Conservation (phyloP, 2,329 filamentous ascomycete species). For the Penicillium sp. region DNA sequence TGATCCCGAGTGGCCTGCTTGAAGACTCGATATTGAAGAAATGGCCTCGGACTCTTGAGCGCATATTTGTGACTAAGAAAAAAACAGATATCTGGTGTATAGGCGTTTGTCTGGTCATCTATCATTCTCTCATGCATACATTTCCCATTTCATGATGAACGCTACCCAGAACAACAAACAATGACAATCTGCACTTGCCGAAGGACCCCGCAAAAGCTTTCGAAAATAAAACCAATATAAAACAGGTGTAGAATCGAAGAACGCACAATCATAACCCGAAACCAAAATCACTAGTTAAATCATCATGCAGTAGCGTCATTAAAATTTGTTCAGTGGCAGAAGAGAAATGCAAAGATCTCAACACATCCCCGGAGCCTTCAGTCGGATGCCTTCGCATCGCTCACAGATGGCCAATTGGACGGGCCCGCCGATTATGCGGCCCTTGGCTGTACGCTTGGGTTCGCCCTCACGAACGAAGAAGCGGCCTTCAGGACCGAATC, state of each 20-base stretch:
- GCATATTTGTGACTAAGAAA: background rate
- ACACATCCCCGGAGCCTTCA: conserved; percentile 53
- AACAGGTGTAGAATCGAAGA: background rate
- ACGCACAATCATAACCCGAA: conserved; percentile 15
- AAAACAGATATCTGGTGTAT: conserved; percentile 11
- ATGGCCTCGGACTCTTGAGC: too few relatives aligned
- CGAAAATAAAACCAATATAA: conserved; percentile 5
- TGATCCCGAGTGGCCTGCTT: conserved; percentile 67
- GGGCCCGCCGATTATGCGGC: conserved; percentile 47
- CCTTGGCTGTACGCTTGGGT: conserved; percentile 45
- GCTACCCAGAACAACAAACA: conserved; percentile 6
- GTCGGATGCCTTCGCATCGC: conserved; percentile 58
- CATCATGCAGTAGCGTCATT: conserved; percentile 11
- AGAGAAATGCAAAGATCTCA: conserved; percentile 8
- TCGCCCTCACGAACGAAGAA: conserved; percentile 61
- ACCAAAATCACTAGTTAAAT: conserved; percentile 16
- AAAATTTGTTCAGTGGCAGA: conserved; percentile 5
- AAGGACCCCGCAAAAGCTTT: conserved; percentile 2
- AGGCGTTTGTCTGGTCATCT: conserved; percentile 11
- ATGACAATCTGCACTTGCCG: conserved; percentile 14
- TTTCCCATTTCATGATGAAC: conserved; percentile 12
- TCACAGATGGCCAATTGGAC: conserved; percentile 62
- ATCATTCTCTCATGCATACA: conserved; percentile 20
- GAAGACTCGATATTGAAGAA: conserved; percentile 1
- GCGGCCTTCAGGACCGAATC: conserved; percentile 58